These are phyloP conservation scores for Aspergillus luchuensis DNA, from an alignment of 2,329 filamentous ascomycete genomes.

Conservation along the genomic window DNA sequence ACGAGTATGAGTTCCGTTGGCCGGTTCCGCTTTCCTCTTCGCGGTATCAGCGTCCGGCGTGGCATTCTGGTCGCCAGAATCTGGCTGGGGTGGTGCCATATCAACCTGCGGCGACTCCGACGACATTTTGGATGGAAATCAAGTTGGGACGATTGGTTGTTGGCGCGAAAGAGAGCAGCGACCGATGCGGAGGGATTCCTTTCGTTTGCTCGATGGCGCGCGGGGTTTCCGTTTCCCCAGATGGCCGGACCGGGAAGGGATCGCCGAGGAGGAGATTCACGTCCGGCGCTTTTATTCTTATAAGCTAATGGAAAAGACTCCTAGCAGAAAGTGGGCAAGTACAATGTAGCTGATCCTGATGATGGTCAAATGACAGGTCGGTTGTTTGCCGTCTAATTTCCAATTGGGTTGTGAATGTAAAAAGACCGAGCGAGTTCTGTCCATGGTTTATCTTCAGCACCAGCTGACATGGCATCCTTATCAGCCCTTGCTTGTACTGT, in stretches of 20 bases:
- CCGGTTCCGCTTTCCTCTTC: constrained; percentile 48
- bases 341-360: neutral
- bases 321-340: too few species aligned
- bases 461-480: neutral
- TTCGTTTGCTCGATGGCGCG: constrained; percentile 19
- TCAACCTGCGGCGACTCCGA: constrained; percentile 39
- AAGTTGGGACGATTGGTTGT: constrained; percentile 9
- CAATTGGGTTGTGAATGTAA: neutral
- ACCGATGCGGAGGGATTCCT: constrained; percentile 42
- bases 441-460: neutral
- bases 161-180: constrained; percentile 18
- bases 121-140: constrained; percentile 28
- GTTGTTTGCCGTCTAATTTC: neutral
- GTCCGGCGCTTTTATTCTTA: neutral
- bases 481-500: neutral
- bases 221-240: constrained; percentile 39
- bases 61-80: constrained; percentile 26
- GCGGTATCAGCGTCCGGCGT: constrained; percentile 30
- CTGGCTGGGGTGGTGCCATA: constrained; percentile 26
- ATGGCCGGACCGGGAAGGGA: constrained; percentile 18
- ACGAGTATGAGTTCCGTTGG: constrained; percentile 53
- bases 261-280: neutral
- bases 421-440: neutral
- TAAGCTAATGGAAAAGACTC: neutral
- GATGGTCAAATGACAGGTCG: neutral